Evolutionary conservation across 1,284 basidiomycete genomes (phyloP), one percentile per base, ranked within the genome.

Genomic region (Sporisorium graminicola): DNA sequence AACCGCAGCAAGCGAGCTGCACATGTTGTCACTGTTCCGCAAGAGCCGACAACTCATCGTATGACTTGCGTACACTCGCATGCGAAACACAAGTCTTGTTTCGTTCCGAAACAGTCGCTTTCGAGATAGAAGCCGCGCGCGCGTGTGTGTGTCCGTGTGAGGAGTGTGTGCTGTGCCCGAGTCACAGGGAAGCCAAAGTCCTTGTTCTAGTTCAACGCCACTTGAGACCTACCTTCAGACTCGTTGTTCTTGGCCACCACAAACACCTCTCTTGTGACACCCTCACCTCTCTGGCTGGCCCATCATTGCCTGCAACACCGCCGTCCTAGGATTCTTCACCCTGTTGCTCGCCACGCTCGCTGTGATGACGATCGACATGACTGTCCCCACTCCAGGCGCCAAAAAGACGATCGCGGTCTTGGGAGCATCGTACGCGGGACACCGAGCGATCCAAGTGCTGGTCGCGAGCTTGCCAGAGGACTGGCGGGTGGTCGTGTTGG

Each of bases 401-500:
- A 22, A 18, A 46, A 62, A 58, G 51, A 69, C 54, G 29, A 56
- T 69, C 31, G 66, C 42, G 2, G 66, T 69, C 2, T 24, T 69
- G 10, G 66, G 66, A 22, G 66, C 59, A 18, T 65, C 63, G 49
- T 78, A 78, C 40, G 75, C 63, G 1, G 88, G 88, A 2, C 85
- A 85, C 24, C 88, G 88, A 58, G 91, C 91, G 1, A 89, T 90
- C 8, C 88, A 89, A 61, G 74, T 90, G 22, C 88, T 93, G 42
- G 88, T 90, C 12, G 86, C 88, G 31, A 86, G 86, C 35, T 86
- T 92, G 26, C 91, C 91, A 3, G 80, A 86, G 22, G 89, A 87
- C 27, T 92, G 90, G 90, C 87, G 89, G 47, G 87, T 92, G 40
- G 88, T 92, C n/a, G 86, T 91, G n/a, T 88, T 92, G 44, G 92